Evolutionary conservation across 805 yeast genomes (phyloP).

Genomic region (Middelhovenomyces tepae): DNA sequence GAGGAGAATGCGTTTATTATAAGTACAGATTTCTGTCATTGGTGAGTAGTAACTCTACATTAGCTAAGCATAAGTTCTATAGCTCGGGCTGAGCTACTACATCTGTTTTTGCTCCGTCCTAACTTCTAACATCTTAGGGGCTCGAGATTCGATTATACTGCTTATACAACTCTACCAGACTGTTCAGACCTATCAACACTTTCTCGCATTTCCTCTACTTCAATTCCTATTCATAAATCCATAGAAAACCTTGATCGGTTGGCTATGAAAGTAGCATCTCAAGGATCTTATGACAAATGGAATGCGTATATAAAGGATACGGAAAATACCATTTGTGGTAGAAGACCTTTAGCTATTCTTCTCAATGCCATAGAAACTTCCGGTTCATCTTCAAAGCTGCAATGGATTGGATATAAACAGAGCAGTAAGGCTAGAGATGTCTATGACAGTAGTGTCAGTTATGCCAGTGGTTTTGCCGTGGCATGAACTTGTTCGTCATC

Average conservation of each 20-base stretch:
- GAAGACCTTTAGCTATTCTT: slow-evolving; percentile 65
- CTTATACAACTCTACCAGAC: slow-evolving; percentile 31
- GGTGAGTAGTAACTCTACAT: slow-evolving; percentile 46
- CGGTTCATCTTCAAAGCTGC: slow-evolving; percentile 32
- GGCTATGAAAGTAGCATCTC: slow-evolving; percentile 56
- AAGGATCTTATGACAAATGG: slow-evolving; percentile 55
- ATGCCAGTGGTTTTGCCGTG: slow-evolving; percentile 66
- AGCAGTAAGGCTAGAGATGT: slow-evolving; percentile 44
- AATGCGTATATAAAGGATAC: slow-evolving; percentile 56
- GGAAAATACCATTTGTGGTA: slow-evolving; percentile 90
- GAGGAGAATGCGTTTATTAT: slow-evolving; percentile 60
- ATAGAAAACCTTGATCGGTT: slow-evolving; percentile 63
- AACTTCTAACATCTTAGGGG: slow-evolving; percentile 31
- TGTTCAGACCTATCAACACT: slow-evolving; percentile 19
- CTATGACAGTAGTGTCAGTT: slow-evolving; percentile 78
- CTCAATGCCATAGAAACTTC: slow-evolving; percentile 42
- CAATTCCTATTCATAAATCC: slow-evolving; percentile 53
- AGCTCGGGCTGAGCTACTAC: too few relatives aligned
- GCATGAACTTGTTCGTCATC: too few relatives aligned
- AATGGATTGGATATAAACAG: slow-evolving; percentile 78
- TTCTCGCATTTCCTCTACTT: slow-evolving; percentile 8
- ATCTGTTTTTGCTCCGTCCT: not conserved
- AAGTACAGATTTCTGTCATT: slow-evolving; percentile 91
- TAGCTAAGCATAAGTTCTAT: not conserved
- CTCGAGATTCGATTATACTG: slow-evolving; percentile 48